Percentiles rank a stretch among this genome's conserved stretches.
Evolutionary conservation across 2,329 filamentous ascomycete species (phyloP).

Genomic region (Conoideocrella luteorostrata): DNA sequence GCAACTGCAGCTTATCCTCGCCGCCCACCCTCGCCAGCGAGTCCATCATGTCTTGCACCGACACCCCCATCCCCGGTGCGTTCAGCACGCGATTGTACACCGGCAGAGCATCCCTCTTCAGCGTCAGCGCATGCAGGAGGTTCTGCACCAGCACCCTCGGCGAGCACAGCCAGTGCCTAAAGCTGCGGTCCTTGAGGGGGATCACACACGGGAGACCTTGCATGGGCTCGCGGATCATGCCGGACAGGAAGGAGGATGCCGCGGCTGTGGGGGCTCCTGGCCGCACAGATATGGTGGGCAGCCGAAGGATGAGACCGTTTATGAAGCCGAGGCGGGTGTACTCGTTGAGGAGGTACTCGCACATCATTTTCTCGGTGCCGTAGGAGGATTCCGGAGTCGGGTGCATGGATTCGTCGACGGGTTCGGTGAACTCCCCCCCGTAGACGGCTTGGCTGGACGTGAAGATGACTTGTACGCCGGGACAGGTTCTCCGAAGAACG

Average conservation of each 20-base stretch:
- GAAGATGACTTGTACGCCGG: constrained; percentile 49
- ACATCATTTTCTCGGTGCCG: constrained; percentile 54
- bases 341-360: constrained; percentile 32
- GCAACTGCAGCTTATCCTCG: constrained; percentile 30
- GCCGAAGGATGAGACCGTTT: constrained; percentile 47
- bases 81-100: constrained; percentile 27
- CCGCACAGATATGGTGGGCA: constrained; percentile 54
- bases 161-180: constrained; percentile 42
- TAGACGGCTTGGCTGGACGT: constrained; percentile 54
- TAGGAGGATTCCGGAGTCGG: constrained; percentile 52
- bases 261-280: constrained; percentile 52
- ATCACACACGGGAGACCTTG: constrained; percentile 37
- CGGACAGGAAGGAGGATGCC: constrained; percentile 51
- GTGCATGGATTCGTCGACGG: constrained; percentile 34
- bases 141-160: constrained; percentile 41
- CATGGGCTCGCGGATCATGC: constrained; percentile 51
- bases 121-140: constrained; percentile 27
- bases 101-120: constrained; percentile 15
- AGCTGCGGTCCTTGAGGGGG: constrained; percentile 35
- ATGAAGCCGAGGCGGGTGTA: constrained; percentile 43
- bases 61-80: constrained; percentile 41
- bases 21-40: constrained; percentile 41
- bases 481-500: constrained; percentile 33
- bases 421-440: constrained; percentile 41
- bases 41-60: constrained; percentile 42